These are phyloP conservation scores for Ustilago loliicola DNA, from an alignment of 1,284 basidiomycete species.

Conservation along the genomic window DNA sequence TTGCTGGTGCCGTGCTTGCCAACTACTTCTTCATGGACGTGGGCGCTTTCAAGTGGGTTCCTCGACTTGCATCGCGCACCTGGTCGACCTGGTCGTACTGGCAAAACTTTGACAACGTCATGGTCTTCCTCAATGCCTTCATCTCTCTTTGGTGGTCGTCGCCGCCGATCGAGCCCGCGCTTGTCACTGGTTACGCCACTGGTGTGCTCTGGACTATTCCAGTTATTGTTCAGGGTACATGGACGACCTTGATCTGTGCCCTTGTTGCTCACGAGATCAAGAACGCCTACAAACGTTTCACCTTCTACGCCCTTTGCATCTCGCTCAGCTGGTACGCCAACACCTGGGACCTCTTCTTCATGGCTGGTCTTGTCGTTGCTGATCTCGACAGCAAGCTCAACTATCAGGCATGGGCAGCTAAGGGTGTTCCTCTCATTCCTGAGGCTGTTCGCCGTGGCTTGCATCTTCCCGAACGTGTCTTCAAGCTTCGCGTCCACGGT, in stretches of 20 bases:
- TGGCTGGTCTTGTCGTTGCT: conserved; percentile 61
- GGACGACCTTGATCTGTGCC: conserved; percentile 59
- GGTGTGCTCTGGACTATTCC: conserved; percentile 68
- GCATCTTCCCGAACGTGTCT: conserved; percentile 33
- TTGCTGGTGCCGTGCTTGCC: conserved; percentile 56
- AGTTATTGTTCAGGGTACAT: conserved; percentile 61
- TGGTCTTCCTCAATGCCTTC: conserved; percentile 58
- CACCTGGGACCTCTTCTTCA: conserved; percentile 65
- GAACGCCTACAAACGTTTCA: conserved; percentile 61
- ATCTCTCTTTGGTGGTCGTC: conserved; percentile 63
- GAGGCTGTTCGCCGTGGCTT: conserved; percentile 21
- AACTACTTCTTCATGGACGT: conserved; percentile 66
- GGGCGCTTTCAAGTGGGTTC: conserved; percentile 62
- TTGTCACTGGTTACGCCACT: conserved; percentile 62
- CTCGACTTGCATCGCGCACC: conserved; percentile 57
- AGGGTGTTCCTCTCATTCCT: conserved; percentile 55
- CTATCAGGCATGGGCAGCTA: conserved; percentile 53
- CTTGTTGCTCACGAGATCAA: conserved; percentile 63
- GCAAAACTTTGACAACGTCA: conserved; percentile 61
- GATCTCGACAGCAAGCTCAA: conserved; percentile 64
- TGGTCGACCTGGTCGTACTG: conserved; percentile 67
- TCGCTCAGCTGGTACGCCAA: conserved; percentile 62
- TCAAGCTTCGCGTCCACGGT: conserved; percentile 50
- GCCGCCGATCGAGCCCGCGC: conserved; percentile 53
- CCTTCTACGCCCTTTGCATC: conserved; percentile 60